phyloP scores from a whole-genome alignment of 1,284 basidiomycete species.

The Fomitopsis palustris region DNA sequence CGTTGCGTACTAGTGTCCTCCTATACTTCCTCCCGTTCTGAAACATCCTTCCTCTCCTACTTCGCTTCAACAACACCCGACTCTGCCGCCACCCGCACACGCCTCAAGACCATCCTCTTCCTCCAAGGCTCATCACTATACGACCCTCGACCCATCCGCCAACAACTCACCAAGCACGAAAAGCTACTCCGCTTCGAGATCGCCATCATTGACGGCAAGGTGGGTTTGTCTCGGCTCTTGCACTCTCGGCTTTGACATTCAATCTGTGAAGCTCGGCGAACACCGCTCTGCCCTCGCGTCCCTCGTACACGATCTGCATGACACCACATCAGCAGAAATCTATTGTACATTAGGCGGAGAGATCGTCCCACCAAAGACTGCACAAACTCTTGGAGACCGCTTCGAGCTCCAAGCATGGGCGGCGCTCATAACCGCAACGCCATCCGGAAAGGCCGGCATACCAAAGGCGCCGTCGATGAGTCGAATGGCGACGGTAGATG shows the following conservation, averaged over 20 bases:
- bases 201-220: constrained; percentile 82
- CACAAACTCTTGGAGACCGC: constrained; percentile 47
- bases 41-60: constrained; percentile 59
- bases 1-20: constrained; percentile 31
- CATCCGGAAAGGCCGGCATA: constrained; percentile 18
- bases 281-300: constrained; percentile 64
- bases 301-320: constrained; percentile 69
- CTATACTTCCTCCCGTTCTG: constrained; percentile 56
- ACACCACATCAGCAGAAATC: constrained; percentile 74
- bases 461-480: constrained; percentile 24
- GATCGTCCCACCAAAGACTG: constrained; percentile 62
- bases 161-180: constrained; percentile 44
- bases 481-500: constrained; percentile 44
- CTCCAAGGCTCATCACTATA: constrained; percentile 73
- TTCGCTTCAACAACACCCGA: constrained; percentile 68
- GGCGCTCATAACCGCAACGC: constrained; percentile 35
- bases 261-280: constrained; percentile 47
- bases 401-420: constrained; percentile 56
- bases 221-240: constrained; percentile 31
- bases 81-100: constrained; percentile 65
- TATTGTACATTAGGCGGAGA: constrained; percentile 77
- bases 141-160: constrained; percentile 48
- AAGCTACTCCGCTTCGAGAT: constrained; percentile 67
- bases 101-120: constrained; percentile 76
- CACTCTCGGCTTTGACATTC: background rate